These are phyloP conservation scores for Phytophthora pistaciae DNA, from an alignment of 352 stramenopile species.

Conservation along the genomic window DNA sequence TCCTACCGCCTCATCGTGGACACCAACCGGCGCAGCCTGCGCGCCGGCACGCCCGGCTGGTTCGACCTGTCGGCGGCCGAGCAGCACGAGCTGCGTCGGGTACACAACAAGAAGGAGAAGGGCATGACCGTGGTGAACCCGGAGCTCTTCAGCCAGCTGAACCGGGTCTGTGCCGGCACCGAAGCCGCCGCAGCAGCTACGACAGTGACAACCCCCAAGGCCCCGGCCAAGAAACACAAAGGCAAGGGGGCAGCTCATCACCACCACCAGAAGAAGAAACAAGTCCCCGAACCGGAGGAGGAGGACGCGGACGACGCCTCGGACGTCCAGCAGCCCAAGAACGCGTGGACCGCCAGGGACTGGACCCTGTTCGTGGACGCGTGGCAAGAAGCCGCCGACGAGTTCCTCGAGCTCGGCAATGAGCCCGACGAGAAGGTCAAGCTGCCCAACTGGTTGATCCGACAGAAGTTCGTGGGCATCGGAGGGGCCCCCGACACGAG, in stretches of 20 bases:
- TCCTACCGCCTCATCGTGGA: conserved; percentile 45
- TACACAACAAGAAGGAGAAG: conserved; percentile 37
- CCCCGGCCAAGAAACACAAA: conserved; percentile 1
- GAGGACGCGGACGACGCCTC: conserved; percentile 7
- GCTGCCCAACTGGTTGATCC: conserved; percentile 53
- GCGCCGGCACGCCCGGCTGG: conserved; percentile 29
- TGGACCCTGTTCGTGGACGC: conserved; percentile 44
- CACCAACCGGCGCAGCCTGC: conserved; percentile 31
- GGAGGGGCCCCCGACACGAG: conserved; percentile 40
- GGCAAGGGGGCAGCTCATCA: conserved; percentile 4
- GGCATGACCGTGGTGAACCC: conserved; percentile 33
- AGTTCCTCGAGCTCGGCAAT: conserved; percentile 44
- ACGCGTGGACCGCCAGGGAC: conserved; percentile 32
- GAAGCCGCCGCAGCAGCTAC: background rate
- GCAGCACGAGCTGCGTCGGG: conserved; percentile 38
- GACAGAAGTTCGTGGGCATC: conserved; percentile 41
- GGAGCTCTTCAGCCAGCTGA: conserved; percentile 36
- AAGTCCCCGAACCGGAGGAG: conserved; percentile 9
- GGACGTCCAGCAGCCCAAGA: conserved; percentile 2
- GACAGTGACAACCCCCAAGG: background rate
- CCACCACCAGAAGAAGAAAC: conserved; percentile 26
- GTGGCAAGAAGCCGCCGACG: conserved; percentile 46
- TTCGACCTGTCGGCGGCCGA: conserved; percentile 40
- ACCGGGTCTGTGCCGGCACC: conserved; percentile 31
- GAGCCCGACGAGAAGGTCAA: conserved; percentile 44